Base-by-base conservation (phyloP, 1,284 basidiomycete genomes). In the Agaricales sp. region DNA sequence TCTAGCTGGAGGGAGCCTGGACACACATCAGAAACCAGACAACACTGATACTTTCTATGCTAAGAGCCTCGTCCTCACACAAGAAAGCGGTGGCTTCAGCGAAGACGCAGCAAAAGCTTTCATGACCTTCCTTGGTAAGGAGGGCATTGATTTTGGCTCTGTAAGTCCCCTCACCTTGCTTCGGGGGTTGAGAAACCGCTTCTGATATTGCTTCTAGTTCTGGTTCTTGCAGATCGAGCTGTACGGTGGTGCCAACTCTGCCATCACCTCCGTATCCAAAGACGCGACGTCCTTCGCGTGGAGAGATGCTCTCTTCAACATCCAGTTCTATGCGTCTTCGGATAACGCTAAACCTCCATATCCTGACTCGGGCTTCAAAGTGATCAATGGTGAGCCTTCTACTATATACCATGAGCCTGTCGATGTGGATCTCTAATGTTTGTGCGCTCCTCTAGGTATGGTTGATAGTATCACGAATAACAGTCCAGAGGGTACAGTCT, bases 31-130 rank as follows among this genome's bases (percentile, higher is more conserved):
- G 30, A 56, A 54, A 1, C 53, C 49, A 12, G 58, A 64, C 1
- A 66, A 68, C 20, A 48, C 37, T 1, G 69, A 73, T 55, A 73
- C 69, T 0, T 75, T 75, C 58, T 76, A 74, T 53, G 69, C 66
- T 0, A 75, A 74, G 53, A 69, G 65, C 4, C 51, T 73, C 18
- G n/a, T 35, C 8, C 67, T 70, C 62, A 68, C 67, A 0, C 69
- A 67, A 1, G 51, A 63, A 41, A 59, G 54, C 2, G 59, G 59
- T 1, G 66, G 61, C 1, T 56, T 69, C 50, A 63, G 61, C 0
- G 51, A 52, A 3, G 53, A 57, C 1, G 64, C 66, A 1, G 57
- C 62, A 30, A 51, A 50, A n/a, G 63, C 61, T 2, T 63, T 67
- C 43, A 62, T 65, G 52, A 56, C 52, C 0, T 70, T 65, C 50